phyloP scores from a whole-genome alignment of 176 grass and related monocot species.

The Musa beccarii region DNA sequence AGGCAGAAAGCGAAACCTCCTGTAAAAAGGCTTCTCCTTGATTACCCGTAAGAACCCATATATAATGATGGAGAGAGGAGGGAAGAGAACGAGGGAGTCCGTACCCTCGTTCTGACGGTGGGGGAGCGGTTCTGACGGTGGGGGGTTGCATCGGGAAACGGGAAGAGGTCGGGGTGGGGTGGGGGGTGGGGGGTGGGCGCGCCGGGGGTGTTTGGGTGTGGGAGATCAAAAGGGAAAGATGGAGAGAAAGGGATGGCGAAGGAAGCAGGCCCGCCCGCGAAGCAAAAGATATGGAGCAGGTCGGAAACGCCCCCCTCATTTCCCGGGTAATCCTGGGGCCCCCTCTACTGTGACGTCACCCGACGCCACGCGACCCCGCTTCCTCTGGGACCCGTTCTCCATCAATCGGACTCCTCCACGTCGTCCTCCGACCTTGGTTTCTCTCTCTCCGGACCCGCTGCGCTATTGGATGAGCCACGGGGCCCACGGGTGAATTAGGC shows the following conservation, averaged over 20 bases:
- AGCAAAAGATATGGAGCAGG: constrained; percentile 18
- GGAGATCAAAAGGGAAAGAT: neutral
- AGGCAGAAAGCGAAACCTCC: too few species aligned
- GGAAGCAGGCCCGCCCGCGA: neutral
- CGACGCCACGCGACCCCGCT: neutral
- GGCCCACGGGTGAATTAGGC: too few species aligned
- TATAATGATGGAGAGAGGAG: neutral
- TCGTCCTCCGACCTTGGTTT: neutral
- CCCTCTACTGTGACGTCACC: neutral
- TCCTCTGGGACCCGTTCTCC: neutral
- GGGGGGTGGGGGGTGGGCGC: too few species aligned
- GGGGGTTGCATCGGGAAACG: neutral
- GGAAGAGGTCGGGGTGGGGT: neutral
- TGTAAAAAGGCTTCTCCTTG: too few species aligned
- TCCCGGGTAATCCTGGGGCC: constrained; percentile 3
- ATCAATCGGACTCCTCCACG: neutral
- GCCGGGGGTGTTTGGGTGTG: too few species aligned
- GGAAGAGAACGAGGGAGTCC: neutral
- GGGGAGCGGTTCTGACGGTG: neutral
- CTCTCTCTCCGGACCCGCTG: too few species aligned
- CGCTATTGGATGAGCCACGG: too few species aligned
- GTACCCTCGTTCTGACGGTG: neutral
- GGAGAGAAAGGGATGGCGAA: neutral
- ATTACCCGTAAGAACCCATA: too few species aligned
- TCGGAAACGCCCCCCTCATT: neutral